Base-by-base conservation (phyloP, 192 early-diverging fungal genomes). In the Podila minutissima region DNA sequence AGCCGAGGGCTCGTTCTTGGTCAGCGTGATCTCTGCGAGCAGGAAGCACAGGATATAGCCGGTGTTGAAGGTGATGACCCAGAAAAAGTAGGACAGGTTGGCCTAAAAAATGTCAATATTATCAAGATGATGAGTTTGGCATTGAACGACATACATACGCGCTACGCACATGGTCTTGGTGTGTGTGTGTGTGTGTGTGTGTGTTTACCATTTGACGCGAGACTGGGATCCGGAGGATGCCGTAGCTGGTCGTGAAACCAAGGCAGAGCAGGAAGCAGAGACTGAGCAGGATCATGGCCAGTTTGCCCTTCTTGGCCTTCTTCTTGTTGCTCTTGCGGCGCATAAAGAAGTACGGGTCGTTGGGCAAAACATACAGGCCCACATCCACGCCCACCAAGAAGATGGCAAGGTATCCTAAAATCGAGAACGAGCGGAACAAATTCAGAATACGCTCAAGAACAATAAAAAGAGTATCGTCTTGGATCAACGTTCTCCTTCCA, bases 61-160 rank as follows among this genome's bases (percentile, higher is more conserved):
- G 2, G 92, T 68, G 74, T 94, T 95, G 70, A 93, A 92, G 8
- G 89, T 87, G 48, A 88, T 81, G 5, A 94, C 89, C 93, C 93
- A 97, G 51, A 94, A 85, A 51, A 92, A 85, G 79, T 97, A 98
- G 0, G 94, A 86, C 5, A 90, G 67, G 71, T 98, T 95, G 17
- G 87, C 83, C 85, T 88, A 67, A 61, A 29, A 38, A 38, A 5
- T 37, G n/a, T n/a, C n/a, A 51, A 28, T n/a, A 48, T 2, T 19
- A 59, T 6, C 33, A 35, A n/a, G 0, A 62, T 9, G 15, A 20
- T 12, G 20, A 29, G 26, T 0, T 24, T 26, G 15, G 17, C 9
- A 58, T 68, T 6, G 33, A 35, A 35, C 33, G 1, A 22, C 17
- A 33, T n/a, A 28, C 15, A 55, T 49, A 50, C 1, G 26, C 15